Evolutionary conservation across 768 basidiomycete genomes (phyloP).

Genomic region (Lyophyllum atratum): DNA sequence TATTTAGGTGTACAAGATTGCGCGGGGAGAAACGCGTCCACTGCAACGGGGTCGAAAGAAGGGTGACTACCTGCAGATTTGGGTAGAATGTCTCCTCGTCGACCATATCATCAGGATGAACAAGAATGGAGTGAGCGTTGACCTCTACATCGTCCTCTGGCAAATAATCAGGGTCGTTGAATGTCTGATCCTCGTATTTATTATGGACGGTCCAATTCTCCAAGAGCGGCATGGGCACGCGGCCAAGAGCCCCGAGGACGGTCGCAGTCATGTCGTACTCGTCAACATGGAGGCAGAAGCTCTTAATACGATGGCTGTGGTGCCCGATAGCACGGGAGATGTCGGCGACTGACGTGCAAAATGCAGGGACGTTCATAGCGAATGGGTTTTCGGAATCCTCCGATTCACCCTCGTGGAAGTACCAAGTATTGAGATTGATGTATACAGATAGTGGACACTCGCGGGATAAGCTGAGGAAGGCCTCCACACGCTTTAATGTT

Average conservation of each 20-base stretch:
- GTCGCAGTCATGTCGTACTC: background rate
- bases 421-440: background rate
- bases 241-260: background rate
- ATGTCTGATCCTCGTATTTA: background rate
- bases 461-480: background rate
- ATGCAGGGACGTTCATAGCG: background rate
- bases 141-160: background rate
- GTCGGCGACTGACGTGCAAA: background rate
- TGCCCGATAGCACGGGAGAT: background rate
- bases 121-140: background rate
- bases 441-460: background rate
- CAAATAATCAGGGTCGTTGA: background rate
- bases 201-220: background rate
- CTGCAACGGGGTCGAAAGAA: background rate
- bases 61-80: background rate
- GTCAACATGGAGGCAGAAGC: constrained; percentile 3
- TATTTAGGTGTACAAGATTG: constrained; percentile 1
- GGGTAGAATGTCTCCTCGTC: background rate
- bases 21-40: constrained; percentile 9
- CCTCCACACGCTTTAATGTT: background rate
- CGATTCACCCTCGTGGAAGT: background rate
- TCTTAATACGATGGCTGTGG: constrained; percentile 3
- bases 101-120: background rate
- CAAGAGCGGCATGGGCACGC: background rate
- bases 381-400: background rate